These are phyloP conservation scores for Kwoniella dejecticola DNA, from an alignment of 768 basidiomycete species.

Conservation along the genomic window DNA sequence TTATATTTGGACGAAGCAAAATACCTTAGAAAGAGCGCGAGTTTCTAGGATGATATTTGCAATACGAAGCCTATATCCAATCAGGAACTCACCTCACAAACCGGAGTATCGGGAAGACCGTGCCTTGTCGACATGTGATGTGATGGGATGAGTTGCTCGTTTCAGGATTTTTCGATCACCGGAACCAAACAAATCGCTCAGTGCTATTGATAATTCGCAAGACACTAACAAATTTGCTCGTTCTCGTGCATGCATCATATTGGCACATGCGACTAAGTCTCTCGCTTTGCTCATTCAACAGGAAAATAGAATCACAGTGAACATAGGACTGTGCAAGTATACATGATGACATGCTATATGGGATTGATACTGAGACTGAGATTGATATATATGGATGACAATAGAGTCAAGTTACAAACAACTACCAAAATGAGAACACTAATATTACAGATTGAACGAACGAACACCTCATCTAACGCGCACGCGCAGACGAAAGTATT, in stretches of 20 bases:
- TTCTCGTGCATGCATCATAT: too few relatives aligned
- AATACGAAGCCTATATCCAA: background rate
- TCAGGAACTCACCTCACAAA: background rate
- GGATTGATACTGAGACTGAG: too few relatives aligned
- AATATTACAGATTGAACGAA: background rate
- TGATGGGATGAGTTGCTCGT: too few relatives aligned
- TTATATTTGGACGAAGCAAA: too few relatives aligned
- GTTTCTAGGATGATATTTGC: background rate
- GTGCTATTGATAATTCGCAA: too few relatives aligned
- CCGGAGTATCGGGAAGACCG: background rate
- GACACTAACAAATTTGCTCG: too few relatives aligned
- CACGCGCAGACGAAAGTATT: background rate
- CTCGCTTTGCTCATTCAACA: too few relatives aligned
- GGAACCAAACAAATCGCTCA: slow-evolving; percentile 12
- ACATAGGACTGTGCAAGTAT: too few relatives aligned
- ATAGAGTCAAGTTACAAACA: slow-evolving; percentile 16
- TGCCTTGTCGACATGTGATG: background rate
- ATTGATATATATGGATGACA: slow-evolving; percentile 11
- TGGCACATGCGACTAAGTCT: too few relatives aligned
- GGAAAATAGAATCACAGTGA: too few relatives aligned
- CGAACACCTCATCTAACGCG: background rate
- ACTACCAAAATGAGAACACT: background rate
- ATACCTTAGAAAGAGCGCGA: too few relatives aligned
- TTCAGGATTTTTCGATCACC: background rate
- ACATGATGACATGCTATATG: slow-evolving; percentile 6